Percentiles rank a stretch among this genome's conserved stretches.
Conservation (phyloP, 352 stramenopile genomes). For the Phytophthora tentaculata region DNA sequence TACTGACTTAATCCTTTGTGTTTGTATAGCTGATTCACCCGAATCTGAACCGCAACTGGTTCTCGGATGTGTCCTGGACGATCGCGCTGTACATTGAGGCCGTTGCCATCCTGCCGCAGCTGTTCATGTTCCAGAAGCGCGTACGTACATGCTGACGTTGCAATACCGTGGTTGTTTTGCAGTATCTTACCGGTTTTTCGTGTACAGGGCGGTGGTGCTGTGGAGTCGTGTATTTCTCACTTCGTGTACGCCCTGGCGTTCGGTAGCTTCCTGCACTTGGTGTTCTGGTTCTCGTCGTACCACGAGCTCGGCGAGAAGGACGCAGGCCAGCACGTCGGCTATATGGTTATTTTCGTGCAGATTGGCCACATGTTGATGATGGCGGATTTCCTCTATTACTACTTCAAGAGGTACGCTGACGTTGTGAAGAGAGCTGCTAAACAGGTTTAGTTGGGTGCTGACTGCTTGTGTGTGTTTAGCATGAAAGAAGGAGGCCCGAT, state of each 20-base stretch:
- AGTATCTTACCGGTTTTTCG: constrained; percentile 13
- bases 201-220: constrained; percentile 84
- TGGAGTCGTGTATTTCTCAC: constrained; percentile 97
- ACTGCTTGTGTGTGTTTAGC: constrained; percentile 36
- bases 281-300: constrained; percentile 99
- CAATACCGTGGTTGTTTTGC: background rate
- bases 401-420: constrained; percentile 91
- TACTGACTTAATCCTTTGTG: constrained; percentile 3
- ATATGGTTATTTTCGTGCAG: constrained; percentile 98
- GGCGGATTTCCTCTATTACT: constrained; percentile 99
- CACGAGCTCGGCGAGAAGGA: constrained; percentile 96
- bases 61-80: constrained; percentile 97
- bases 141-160: constrained; percentile 42
- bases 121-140: constrained; percentile 99
- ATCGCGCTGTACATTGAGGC: constrained; percentile 98
- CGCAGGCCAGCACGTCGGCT: constrained; percentile 87
- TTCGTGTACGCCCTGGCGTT: constrained; percentile 97
- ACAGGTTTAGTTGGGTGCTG: background rate
- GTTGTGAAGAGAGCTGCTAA: background rate
- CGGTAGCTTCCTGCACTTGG: constrained; percentile 95
- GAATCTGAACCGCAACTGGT: constrained; percentile 96
- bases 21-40: constrained; percentile 92
- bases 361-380: constrained; percentile 99
- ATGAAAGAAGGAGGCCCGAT: constrained; percentile 90
- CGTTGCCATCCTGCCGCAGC: constrained; percentile 96